Percentiles rank a stretch among this genome's conserved stretches.
These are phyloP conservation scores for Adansonia grandidieri DNA, from an alignment of 441 rosid species.

Conservation along the genomic window DNA sequence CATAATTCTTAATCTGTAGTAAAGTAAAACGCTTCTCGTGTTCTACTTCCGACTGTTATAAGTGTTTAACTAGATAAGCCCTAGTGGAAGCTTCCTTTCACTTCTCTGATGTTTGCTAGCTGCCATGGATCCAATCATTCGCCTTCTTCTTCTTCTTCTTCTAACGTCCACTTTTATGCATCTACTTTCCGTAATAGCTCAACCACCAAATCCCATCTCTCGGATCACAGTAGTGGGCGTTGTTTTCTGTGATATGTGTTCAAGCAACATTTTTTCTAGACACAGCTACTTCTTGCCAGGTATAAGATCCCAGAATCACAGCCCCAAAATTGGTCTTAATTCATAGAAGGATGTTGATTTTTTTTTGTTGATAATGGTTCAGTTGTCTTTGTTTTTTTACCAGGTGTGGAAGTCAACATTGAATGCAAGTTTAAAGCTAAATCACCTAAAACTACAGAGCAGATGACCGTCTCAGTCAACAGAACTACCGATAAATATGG, in stretches of 20 bases:
- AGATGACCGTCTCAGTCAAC: constrained; percentile 60
- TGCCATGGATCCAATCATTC: constrained; percentile 44
- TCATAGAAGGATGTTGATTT: neutral
- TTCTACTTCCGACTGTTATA: constrained; percentile 21
- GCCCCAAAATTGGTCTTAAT: neutral
- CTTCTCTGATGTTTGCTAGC: constrained; percentile 35
- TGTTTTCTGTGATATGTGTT: constrained; percentile 66
- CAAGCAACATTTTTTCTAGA: constrained; percentile 52
- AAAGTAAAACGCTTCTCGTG: constrained; percentile 9
- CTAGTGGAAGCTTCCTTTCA: constrained; percentile 41
- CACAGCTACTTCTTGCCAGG: constrained; percentile 75
- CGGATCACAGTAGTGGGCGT: constrained; percentile 66
- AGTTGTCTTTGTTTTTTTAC: neutral
- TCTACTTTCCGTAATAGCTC: constrained; percentile 16
- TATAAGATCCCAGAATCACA: constrained; percentile 17
- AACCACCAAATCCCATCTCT: constrained; percentile 38
- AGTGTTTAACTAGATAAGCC: constrained; percentile 14
- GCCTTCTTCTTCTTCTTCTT: constrained; percentile 28
- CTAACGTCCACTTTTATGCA: constrained; percentile 33
- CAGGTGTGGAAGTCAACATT: constrained; percentile 67
- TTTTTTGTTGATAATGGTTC: neutral
- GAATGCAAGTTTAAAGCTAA: constrained; percentile 63
- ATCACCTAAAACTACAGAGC: constrained; percentile 60
- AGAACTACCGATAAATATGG: constrained; percentile 57
- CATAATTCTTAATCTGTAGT: neutral